A percentile compares a stretch with the other conserved stretches of the same genome.
Evolutionary conservation across 495 filamentous ascomycete genomes (phyloP).

Genomic region (Daldinia concentrica): DNA sequence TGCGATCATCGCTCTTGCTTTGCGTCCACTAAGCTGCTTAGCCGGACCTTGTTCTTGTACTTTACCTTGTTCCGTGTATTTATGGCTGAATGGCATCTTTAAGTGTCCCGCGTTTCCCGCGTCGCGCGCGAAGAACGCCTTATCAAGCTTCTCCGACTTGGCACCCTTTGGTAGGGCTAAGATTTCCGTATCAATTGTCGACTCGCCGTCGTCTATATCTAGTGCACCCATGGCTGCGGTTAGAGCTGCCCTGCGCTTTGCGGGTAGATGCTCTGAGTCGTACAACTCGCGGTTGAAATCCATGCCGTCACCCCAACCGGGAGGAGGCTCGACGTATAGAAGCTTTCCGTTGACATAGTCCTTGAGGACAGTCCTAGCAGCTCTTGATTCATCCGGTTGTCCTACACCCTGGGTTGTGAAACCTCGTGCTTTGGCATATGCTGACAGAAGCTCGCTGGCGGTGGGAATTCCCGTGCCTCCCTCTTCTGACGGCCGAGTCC

Average conservation of each 20-base stretch:
- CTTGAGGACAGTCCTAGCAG: constrained; percentile 90
- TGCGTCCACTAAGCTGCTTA: constrained; percentile 81
- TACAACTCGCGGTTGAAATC: constrained; percentile 93
- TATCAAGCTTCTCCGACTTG: constrained; percentile 82
- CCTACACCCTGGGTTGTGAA: constrained; percentile 89
- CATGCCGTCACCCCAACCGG: constrained; percentile 71
- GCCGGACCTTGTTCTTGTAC: constrained; percentile 53
- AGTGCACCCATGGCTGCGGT: constrained; percentile 56
- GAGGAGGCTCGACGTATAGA: constrained; percentile 89
- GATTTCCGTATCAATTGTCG: constrained; percentile 56
- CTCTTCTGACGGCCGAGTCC: constrained; percentile 84
- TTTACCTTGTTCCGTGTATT: constrained; percentile 83
- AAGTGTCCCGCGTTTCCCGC: constrained; percentile 71
- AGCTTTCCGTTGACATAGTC: constrained; percentile 98
- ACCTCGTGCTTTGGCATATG: constrained; percentile 88
- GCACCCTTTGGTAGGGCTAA: constrained; percentile 61
- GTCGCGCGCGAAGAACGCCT: constrained; percentile 80
- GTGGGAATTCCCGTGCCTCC: constrained; percentile 92
- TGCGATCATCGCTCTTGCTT: constrained; percentile 84
- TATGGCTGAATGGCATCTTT: constrained; percentile 82
- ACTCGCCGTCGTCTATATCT: constrained; percentile 53
- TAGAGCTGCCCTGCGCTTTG: constrained; percentile 71
- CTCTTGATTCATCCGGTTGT: constrained; percentile 91
- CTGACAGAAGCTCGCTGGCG: constrained; percentile 82
- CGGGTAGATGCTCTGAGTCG: constrained; percentile 77